Evolutionary conservation across 1,284 basidiomycete species (phyloP).

Genomic region (Ceratorhiza oryzae-sativae): DNA sequence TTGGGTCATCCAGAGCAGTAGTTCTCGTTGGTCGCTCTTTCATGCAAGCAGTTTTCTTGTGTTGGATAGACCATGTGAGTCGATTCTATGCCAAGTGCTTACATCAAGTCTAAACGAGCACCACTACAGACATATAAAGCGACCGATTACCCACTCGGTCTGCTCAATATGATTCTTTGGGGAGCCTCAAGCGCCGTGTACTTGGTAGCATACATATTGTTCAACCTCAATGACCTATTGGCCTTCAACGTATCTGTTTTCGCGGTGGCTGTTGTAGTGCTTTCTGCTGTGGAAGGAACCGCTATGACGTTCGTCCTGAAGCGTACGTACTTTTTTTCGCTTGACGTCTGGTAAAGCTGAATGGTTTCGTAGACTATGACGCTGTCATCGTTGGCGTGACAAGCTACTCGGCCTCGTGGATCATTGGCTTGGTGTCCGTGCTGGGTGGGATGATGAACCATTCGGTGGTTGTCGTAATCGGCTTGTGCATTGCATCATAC

Average conservation of each 20-base stretch:
- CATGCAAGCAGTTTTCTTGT: slow-evolving; percentile 22
- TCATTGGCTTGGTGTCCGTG: background rate
- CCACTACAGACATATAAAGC: slow-evolving; percentile 15
- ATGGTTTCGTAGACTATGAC: background rate
- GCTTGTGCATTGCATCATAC: slow-evolving; percentile 4
- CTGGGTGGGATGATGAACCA: slow-evolving; percentile 1
- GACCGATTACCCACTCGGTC: slow-evolving; percentile 20
- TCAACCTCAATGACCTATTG: slow-evolving; percentile 2
- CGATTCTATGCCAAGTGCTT: too few relatives aligned
- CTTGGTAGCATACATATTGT: slow-evolving; percentile 11
- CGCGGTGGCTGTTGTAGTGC: background rate
- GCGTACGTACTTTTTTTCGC: background rate
- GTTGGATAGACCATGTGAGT: slow-evolving; percentile 27
- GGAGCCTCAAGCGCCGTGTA: slow-evolving; percentile 20
- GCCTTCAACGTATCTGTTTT: slow-evolving; percentile 21
- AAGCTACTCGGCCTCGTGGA: slow-evolving; percentile 22
- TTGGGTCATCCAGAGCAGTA: slow-evolving; percentile 4
- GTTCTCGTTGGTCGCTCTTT: slow-evolving; percentile 20
- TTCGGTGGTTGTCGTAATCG: slow-evolving; percentile 4
- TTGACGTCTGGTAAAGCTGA: background rate
- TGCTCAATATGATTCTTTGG: slow-evolving; percentile 27
- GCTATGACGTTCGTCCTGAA: slow-evolving; percentile 27
- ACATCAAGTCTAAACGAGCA: background rate
- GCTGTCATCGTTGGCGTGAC: slow-evolving; percentile 15
- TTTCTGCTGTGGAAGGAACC: slow-evolving; percentile 8